Evolutionary conservation across 2,329 filamentous ascomycete species (phyloP), one percentile per base, ranked within the genome.

Genomic region (Arthrobotrys sinensis): DNA sequence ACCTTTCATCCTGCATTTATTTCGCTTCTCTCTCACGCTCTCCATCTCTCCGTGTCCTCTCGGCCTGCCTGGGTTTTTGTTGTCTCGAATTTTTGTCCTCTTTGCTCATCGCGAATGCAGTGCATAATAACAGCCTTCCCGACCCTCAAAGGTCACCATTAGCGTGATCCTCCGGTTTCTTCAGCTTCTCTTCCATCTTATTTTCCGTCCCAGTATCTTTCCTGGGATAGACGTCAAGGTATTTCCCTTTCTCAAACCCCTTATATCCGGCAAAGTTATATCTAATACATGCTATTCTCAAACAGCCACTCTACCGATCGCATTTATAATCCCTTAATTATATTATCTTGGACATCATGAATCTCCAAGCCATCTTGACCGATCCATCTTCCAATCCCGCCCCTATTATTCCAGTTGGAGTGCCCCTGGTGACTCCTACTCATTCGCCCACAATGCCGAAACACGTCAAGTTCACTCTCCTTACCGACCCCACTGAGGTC

Each of bases 341-440:
- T 38, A 52, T 71, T 28, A 38, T 48, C 55, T 73, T 52, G 38
- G 65, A n/a, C 66, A 80, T 57, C 53, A 82, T 82, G 81, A 81
- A 82, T 77, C 75, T 82, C 45, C 80, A 81, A 65, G 79, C 80
- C 43, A 79, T 82, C 64, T 57, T 82, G 50, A 80, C 80, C 28
- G 79, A 82, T 38, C 79, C 77, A 11, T 66, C 71, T 34, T 69
- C 79, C 21, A 76, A 72, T 60, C 46, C 63, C 38, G 48, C 75
- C 36, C 40, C 53, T 43, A 55, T 50, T 14, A 62, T 52, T 34
- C 68, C 77, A 12, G 8, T 36, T 11, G 76, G 55, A 60, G 66
- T 63, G 7, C 63, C 65, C 60, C 60, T 64, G 21, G 66, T 71
- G 46, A 79, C 80, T 71, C 80, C 66, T 79, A 77, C 65, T 79